phyloP scores from a whole-genome alignment of 2,329 filamentous ascomycete species.

The Xylariaceae sp. region DNA sequence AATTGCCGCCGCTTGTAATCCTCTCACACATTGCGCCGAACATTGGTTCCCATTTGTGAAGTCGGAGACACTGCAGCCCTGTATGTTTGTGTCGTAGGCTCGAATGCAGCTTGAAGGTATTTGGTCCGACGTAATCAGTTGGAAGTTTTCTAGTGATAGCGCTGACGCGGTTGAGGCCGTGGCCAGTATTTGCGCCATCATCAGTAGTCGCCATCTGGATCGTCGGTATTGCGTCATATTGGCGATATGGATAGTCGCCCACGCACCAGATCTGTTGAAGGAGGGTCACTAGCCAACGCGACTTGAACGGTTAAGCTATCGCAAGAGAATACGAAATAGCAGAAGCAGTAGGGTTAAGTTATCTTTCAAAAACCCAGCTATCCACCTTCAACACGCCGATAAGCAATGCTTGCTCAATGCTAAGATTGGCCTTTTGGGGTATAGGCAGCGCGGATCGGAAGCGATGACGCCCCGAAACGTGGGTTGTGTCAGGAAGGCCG shows the following conservation, averaged over 20 bases:
- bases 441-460: constrained; percentile 11
- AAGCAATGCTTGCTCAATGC: background rate
- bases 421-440: constrained; percentile 4
- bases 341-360: background rate
- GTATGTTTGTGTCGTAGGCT: constrained; percentile 21
- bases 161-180: constrained; percentile 19
- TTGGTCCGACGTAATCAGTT: constrained; percentile 21
- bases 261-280: background rate
- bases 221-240: constrained; percentile 13
- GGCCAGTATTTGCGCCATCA: constrained; percentile 11
- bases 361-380: background rate
- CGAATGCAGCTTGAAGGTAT: constrained; percentile 22
- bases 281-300: constrained; percentile 1
- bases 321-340: background rate
- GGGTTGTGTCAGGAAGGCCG: constrained; percentile 17
- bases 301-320: background rate
- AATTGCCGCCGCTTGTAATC: constrained; percentile 14
- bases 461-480: constrained; percentile 18
- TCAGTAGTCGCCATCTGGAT: constrained; percentile 14
- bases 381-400: constrained; percentile 1
- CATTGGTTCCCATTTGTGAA: constrained; percentile 21
- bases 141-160: constrained; percentile 25
- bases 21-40: constrained; percentile 20
- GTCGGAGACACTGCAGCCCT: constrained; percentile 19
- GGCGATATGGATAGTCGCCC: too few relatives aligned